A percentile compares a stretch with the other conserved stretches of the same genome.
Evolutionary conservation across 805 yeast species (phyloP).

Genomic region (Metschnikowia anglica): DNA sequence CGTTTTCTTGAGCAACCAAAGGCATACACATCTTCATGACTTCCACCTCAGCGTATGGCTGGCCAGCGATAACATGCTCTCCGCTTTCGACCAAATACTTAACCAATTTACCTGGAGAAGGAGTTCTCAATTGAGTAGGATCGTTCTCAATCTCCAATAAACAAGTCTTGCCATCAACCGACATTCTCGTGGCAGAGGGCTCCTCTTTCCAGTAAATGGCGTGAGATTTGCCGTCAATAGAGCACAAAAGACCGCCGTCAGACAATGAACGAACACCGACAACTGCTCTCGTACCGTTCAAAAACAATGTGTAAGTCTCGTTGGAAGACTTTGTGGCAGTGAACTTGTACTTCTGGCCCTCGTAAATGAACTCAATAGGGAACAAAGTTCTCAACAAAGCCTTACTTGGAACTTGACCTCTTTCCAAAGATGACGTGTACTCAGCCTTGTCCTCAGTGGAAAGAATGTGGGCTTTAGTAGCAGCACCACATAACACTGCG

Average conservation of each 20-base stretch:
- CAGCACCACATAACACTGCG: constrained; percentile 97
- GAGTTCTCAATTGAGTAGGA: constrained; percentile 97
- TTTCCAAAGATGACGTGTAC: constrained; percentile 76
- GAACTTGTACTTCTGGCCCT: constrained; percentile 88
- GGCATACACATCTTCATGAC: constrained; percentile 99
- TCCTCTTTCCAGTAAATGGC: constrained; percentile 98
- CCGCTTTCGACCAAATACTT: constrained; percentile 93
- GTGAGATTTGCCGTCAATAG: constrained; percentile 90
- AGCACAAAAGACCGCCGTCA: constrained; percentile 90
- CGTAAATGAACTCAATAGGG: constrained; percentile 94
- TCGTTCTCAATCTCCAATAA: constrained; percentile 92
- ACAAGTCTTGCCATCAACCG: constrained; percentile 95
- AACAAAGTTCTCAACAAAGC: constrained; percentile 79
- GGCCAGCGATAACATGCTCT: constrained; percentile 87
- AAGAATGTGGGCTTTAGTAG: constrained; percentile 86
- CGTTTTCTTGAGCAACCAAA: constrained; percentile 87
- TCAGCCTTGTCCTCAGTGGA: constrained; percentile 68
- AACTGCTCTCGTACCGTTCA: constrained; percentile 88
- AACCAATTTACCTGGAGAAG: constrained; percentile 97
- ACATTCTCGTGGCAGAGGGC: constrained; percentile 88
- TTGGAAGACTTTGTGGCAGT: constrained; percentile 91
- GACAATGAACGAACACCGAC: constrained; percentile 86
- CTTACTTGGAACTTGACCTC: constrained; percentile 92
- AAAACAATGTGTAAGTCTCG: constrained; percentile 82
- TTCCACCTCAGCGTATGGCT: constrained; percentile 96